phyloP scores from a whole-genome alignment of 2,329 filamentous ascomycete genomes.

The Aspergillus ochraceoroseus region DNA sequence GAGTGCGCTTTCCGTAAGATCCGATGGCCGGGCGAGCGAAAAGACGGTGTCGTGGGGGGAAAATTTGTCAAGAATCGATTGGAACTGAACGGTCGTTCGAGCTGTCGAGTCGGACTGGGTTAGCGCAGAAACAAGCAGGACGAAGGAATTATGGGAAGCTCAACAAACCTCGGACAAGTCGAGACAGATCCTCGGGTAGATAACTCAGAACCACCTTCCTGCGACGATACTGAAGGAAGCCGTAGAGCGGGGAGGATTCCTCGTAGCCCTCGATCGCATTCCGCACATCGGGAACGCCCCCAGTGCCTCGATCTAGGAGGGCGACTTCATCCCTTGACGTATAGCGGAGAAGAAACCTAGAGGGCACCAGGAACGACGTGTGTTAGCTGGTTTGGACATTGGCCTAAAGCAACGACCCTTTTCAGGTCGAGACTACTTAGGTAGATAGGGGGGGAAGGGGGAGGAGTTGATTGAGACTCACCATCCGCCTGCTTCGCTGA shows the following conservation, averaged over 20 bases:
- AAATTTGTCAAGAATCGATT: slow-evolving; percentile 61
- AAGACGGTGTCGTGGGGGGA: slow-evolving; percentile 82
- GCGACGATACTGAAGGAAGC: slow-evolving; percentile 82
- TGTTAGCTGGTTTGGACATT: slow-evolving; percentile 3
- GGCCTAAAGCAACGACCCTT: too few relatives aligned
- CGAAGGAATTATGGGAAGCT: not conserved
- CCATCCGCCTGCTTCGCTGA: slow-evolving; percentile 88
- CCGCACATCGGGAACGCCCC: slow-evolving; percentile 79
- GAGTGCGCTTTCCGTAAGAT: slow-evolving; percentile 81
- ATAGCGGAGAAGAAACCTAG: slow-evolving; percentile 93
- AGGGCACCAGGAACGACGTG: slow-evolving; percentile 7
- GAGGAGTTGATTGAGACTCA: slow-evolving; percentile 49
- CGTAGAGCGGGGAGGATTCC: slow-evolving; percentile 83
- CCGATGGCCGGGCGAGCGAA: slow-evolving; percentile 66
- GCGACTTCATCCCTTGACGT: slow-evolving; percentile 80
- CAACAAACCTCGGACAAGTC: slow-evolving; percentile 78
- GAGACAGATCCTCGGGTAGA: slow-evolving; percentile 82
- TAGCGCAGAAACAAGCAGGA: slow-evolving; percentile 9
- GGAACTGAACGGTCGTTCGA: slow-evolving; percentile 68
- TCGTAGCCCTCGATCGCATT: slow-evolving; percentile 71
- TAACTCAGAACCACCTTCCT: slow-evolving; percentile 91
- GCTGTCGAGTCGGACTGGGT: slow-evolving; percentile 50
- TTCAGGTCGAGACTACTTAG: not conserved
- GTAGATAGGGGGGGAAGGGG: not conserved
- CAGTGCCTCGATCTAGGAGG: slow-evolving; percentile 68